Evolutionary conservation across 805 yeast genomes (phyloP).

Genomic region (Saturnispora silvae): DNA sequence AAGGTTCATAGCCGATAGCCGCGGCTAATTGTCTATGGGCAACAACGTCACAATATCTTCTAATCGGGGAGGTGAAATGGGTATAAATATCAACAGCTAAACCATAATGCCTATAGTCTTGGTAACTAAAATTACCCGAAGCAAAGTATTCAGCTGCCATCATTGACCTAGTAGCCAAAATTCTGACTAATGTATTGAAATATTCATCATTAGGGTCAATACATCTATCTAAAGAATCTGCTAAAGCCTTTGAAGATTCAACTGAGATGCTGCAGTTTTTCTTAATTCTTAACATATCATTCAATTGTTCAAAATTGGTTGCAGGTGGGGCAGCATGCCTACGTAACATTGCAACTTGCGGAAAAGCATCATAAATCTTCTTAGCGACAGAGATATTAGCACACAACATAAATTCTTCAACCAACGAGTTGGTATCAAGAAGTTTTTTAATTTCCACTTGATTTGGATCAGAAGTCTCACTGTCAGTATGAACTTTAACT

Average conservation of each 20-base stretch:
- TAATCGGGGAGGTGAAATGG: constrained; percentile 95
- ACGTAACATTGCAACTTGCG: constrained; percentile 97
- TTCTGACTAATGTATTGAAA: constrained; percentile 86
- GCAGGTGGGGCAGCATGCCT: constrained; percentile 97
- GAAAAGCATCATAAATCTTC: constrained; percentile 84
- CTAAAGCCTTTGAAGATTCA: constrained; percentile 82
- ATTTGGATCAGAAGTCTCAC: constrained; percentile 93
- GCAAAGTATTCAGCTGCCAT: constrained; percentile 98
- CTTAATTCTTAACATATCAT: constrained; percentile 77
- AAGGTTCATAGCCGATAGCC: constrained; percentile 88
- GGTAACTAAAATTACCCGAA: constrained; percentile 78
- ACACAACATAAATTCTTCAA: constrained; percentile 95
- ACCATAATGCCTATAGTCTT: constrained; percentile 94
- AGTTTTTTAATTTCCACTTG: constrained; percentile 87
- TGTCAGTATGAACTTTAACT: constrained; percentile 93
- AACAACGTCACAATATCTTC: constrained; percentile 95
- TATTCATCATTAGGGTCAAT: constrained; percentile 75
- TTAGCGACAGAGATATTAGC: constrained; percentile 95
- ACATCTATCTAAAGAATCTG: constrained; percentile 87
- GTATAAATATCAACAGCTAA: constrained; percentile 95
- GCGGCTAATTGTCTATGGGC: constrained; percentile 97
- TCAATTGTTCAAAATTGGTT: constrained; percentile 78
- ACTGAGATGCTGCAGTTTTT: constrained; percentile 67
- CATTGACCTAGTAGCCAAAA: constrained; percentile 98
- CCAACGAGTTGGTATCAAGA: constrained; percentile 87